Base-by-base conservation (phyloP, 108 stramenopile genomes). In the Nannochloropsis gaditana region DNA sequence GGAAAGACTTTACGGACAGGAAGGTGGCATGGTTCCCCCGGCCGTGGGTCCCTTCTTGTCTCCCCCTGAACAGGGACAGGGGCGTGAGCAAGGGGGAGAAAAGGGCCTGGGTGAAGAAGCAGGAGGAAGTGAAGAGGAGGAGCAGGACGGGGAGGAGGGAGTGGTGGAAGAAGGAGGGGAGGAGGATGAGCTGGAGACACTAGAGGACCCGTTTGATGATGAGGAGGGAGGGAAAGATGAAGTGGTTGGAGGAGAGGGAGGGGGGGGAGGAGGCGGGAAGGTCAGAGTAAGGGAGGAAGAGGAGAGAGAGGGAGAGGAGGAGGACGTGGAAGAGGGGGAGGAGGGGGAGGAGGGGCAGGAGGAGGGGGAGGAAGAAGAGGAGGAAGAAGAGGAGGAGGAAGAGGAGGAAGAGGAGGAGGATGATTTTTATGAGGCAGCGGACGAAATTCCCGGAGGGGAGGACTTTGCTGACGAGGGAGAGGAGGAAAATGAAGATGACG, bases 131-230 rank as follows among this genome's bases (percentile, higher is more conserved):
- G 17, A 6, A 2, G 2, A 41, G 43, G 50, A 19, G 81, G 85
- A 42, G 9, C 9, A 81, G 44, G 45, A 19, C 9, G 47, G 9
- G 80, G 42, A 21, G 44, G 81, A 84, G 45, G 45, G 21, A 79
- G 4, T 11, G 41, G 21, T 47, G 44, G 21, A 43, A 5, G 41
- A 21, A 44, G 9, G 45, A 84, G 80, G 45, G 19, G 21, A 3
- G 84, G 31, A 89, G 85, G 83, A 85, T 82, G 47, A 82, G 80
- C 42, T 44, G 8, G 45, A 85, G 85, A 43, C 85, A 85, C 85
- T 85, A 85, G 83, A 85, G 85, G 21, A 89, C 85, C 2, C 79
- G 82, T 21, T 83, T 85, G 80, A 89, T 83, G 43, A 85, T 80
- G 45, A 11, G 21, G 9, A 80, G 41, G 5, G 41, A 41, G 31